Evolutionary conservation across 1,284 basidiomycete species (phyloP).

Genomic region (Moesziomyces antarcticus): DNA sequence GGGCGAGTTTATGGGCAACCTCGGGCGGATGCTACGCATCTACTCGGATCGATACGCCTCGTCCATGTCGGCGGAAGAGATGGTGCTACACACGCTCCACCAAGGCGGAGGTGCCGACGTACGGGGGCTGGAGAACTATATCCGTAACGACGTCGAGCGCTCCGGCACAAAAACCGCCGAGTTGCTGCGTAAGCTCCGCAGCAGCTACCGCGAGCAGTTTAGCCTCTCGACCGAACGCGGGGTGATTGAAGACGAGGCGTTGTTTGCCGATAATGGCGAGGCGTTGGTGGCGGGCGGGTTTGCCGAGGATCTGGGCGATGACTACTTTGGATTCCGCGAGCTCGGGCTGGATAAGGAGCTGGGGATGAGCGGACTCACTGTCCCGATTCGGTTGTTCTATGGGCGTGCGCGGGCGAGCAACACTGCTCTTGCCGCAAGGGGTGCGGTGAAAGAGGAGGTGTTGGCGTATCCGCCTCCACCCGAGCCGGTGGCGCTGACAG

Average conservation of each 20-base stretch:
- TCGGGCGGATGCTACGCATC: constrained; percentile 85
- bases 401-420: constrained; percentile 70
- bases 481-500: constrained; percentile 78
- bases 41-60: constrained; percentile 82
- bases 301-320: constrained; percentile 87
- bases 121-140: constrained; percentile 83
- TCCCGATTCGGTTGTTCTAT: constrained; percentile 83
- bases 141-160: constrained; percentile 87
- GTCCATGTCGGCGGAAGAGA: constrained; percentile 88
- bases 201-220: constrained; percentile 78
- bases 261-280: constrained; percentile 83
- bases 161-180: constrained; percentile 82
- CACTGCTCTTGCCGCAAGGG: neutral
- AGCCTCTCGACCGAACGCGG: constrained; percentile 72
- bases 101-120: constrained; percentile 83
- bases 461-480: constrained; percentile 80
- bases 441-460: constrained; percentile 12
- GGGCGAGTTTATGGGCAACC: constrained; percentile 82
- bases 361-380: constrained; percentile 79
- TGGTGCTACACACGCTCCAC: constrained; percentile 87
- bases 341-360: constrained; percentile 88
- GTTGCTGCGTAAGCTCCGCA: constrained; percentile 83
- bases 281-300: constrained; percentile 84
- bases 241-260: constrained; percentile 74
- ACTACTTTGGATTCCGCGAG: constrained; percentile 89